Base-by-base conservation (phyloP, 2,329 filamentous ascomycete species). In the Fusarium sp. region DNA sequence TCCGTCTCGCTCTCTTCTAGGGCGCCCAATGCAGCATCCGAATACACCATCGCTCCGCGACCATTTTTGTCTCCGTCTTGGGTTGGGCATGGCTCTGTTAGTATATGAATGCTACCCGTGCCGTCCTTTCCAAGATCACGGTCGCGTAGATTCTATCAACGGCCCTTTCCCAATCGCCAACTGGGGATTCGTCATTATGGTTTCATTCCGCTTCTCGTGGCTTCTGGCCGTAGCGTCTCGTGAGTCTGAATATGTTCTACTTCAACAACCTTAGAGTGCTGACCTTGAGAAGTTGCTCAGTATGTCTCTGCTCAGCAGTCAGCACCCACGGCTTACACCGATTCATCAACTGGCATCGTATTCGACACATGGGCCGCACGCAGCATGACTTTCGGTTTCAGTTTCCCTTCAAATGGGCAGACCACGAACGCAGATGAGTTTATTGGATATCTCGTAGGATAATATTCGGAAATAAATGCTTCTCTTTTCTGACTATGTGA, bases 251-350 rank as follows among this genome's bases (percentile, higher is more conserved):
- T 0, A 23, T 23, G 0, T 43, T 43, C 13, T 4, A 9, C 27
- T 49, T 37, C 10, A 11, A 4, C 2, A 30, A 2, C 9, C n/a
- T 14, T 0, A 23, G 11, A 37, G 10, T 25, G 8, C 30, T 58
- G 9, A 59, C 27, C 7, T 49, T 32, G 7, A 37, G 4, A 58
- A 59, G 56, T 59, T 30, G 2, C 23, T 7, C 53, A 37, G 22
- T 50, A 49, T 59, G 56, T 58, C 14, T 57, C 43, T 49, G 56
- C 35, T 6, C 56, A 59, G n/a, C 52, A 59, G 33, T 41, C 56
- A 25, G 13, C 53, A 35, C 56, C 56, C 4, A 23, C 13, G 4
- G 8, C 53, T 7, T 49, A 37, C 10, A 59, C 56, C 30, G 56
- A 59, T 23, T 8, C 53, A 1, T 7, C 20, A 3, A 49, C 56